Conservation (phyloP, 2,329 filamentous ascomycete species). For the Emergomyces orientalis region DNA sequence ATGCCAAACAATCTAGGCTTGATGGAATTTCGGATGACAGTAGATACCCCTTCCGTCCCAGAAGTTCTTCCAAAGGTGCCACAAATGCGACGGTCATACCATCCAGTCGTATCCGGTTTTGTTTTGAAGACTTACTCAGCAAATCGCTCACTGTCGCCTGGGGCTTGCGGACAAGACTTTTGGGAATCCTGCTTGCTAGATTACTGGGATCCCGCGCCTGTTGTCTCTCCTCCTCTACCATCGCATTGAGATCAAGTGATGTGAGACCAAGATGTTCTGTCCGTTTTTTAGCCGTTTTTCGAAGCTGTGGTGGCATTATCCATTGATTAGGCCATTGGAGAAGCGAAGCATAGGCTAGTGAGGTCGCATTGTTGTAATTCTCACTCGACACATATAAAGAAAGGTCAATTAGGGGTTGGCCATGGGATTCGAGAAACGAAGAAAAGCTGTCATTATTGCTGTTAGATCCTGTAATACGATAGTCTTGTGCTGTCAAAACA, state of each 20-base stretch:
- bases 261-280: slow-evolving; percentile 63
- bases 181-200: slow-evolving; percentile 31
- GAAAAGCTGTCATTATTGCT: slow-evolving; percentile 31
- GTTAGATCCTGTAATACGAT: not conserved
- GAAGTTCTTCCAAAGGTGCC: slow-evolving; percentile 57
- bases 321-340: slow-evolving; percentile 84
- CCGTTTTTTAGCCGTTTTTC: slow-evolving; percentile 58
- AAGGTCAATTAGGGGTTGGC: slow-evolving; percentile 71
- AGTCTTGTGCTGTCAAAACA: not conserved
- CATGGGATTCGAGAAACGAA: slow-evolving; percentile 64
- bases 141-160: slow-evolving; percentile 52
- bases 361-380: slow-evolving; percentile 71
- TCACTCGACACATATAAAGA: slow-evolving; percentile 82
- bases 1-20: slow-evolving; percentile 67
- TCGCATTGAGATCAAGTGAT: slow-evolving; percentile 53
- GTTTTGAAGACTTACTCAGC: slow-evolving; percentile 58
- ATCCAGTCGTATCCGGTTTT: slow-evolving; percentile 66
- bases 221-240: slow-evolving; percentile 29
- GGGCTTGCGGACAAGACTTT: slow-evolving; percentile 46
- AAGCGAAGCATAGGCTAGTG: slow-evolving; percentile 69
- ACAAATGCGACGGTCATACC: slow-evolving; percentile 62
- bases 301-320: slow-evolving; percentile 65
- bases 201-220: slow-evolving; percentile 32
- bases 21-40: slow-evolving; percentile 46
- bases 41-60: slow-evolving; percentile 48